These are phyloP conservation scores for Ehretia macrophylla DNA, from an alignment of 257 asterid genomes.

Conservation along the genomic window DNA sequence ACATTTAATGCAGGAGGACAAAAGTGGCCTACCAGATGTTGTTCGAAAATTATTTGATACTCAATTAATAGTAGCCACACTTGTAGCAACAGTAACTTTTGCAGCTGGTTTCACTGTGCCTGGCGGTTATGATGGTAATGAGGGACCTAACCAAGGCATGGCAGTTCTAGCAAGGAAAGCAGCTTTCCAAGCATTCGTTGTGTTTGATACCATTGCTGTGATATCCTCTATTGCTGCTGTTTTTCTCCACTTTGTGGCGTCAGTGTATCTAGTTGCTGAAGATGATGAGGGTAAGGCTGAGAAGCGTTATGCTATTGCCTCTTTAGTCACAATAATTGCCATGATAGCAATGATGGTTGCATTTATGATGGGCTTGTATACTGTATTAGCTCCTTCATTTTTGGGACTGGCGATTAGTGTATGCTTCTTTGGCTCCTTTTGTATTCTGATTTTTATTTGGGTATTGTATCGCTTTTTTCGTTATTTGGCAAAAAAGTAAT, in stretches of 20 bases:
- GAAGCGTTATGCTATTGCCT: neutral
- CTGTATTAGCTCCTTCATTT: too few relatives aligned
- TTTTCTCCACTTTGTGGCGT: neutral
- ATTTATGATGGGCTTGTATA: neutral
- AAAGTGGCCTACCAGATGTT: too few relatives aligned
- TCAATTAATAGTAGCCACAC: slow-evolving; percentile 12
- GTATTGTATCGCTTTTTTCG: too few relatives aligned
- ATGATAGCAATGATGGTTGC: neutral
- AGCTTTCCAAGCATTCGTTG: slow-evolving; percentile 8
- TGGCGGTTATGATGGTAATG: slow-evolving; percentile 8
- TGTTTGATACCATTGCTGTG: slow-evolving; percentile 6
- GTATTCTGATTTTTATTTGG: too few relatives aligned
- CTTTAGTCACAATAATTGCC: neutral
- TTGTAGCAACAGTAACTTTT: slow-evolving; percentile 11
- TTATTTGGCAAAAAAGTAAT: too few relatives aligned
- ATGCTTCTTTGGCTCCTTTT: too few relatives aligned
- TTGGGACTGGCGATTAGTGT: too few relatives aligned
- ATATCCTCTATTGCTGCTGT: neutral
- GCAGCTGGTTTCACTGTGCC: slow-evolving; percentile 22
- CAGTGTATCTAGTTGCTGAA: neutral
- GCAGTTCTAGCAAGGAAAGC: slow-evolving; percentile 7
- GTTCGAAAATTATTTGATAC: neutral
- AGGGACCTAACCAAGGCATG: slow-evolving; percentile 2
- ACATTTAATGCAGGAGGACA: too few relatives aligned
- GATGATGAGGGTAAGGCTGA: too few relatives aligned